Evolutionary conservation across 176 grass and related monocot species (phyloP).

Genomic region (Oryza longistaminata): DNA sequence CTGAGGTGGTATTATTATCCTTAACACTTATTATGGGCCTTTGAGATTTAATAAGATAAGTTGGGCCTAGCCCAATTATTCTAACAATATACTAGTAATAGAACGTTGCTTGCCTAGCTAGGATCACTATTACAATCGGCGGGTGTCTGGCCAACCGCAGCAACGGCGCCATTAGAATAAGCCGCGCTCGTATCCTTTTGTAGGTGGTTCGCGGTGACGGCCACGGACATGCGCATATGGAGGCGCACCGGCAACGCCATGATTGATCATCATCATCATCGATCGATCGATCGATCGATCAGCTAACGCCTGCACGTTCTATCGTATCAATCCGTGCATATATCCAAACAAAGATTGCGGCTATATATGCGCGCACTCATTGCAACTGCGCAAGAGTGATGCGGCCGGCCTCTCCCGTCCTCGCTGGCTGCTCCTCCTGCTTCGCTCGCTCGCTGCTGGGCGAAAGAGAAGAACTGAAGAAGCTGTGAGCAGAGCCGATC

Average conservation of each 20-base stretch:
- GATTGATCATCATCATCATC: slow-evolving; percentile 25
- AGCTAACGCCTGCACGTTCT: slow-evolving; percentile 32
- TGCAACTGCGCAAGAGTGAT: slow-evolving; percentile 10
- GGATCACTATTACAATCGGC: neutral
- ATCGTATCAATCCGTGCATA: neutral
- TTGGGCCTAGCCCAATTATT: too few relatives aligned
- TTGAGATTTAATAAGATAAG: too few relatives aligned
- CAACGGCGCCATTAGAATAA: slow-evolving; percentile 50
- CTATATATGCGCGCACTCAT: slow-evolving; percentile 46
- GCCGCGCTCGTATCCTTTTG: slow-evolving; percentile 25
- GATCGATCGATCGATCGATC: neutral
- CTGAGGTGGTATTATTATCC: too few relatives aligned
- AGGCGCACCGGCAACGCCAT: slow-evolving; percentile 29
- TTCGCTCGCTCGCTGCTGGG: neutral
- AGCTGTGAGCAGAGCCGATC: neutral
- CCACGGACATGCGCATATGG: slow-evolving; percentile 50
- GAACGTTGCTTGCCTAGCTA: neutral
- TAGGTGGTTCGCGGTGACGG: slow-evolving; percentile 46
- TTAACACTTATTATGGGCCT: too few relatives aligned
- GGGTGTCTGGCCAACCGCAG: slow-evolving; percentile 50
- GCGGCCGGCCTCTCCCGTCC: neutral
- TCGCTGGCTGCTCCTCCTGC: neutral
- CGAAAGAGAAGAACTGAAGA: too few relatives aligned
- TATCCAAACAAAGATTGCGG: slow-evolving; percentile 56
- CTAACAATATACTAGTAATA: neutral